These are phyloP conservation scores for Chaetomium strumarium DNA, from an alignment of 2,329 filamentous ascomycete genomes.

Conservation along the genomic window DNA sequence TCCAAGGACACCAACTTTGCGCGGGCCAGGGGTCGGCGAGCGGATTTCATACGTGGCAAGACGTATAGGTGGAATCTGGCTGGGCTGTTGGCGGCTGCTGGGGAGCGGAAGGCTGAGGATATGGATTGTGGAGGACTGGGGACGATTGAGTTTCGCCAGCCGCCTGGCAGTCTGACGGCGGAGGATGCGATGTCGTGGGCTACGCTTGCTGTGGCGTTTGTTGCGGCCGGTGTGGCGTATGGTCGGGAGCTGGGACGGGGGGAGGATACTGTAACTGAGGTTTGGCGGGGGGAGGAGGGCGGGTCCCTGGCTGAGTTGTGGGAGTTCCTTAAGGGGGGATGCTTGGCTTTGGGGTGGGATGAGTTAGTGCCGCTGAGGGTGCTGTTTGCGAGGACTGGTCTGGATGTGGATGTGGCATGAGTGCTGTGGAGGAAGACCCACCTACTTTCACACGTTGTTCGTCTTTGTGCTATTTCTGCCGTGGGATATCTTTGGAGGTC, in stretches of 20 bases:
- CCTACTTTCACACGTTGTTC: too few species aligned
- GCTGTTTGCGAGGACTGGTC: constrained; percentile 11
- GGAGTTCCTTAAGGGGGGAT: constrained; percentile 24
- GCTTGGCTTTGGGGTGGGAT: constrained; percentile 26
- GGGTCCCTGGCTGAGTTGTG: constrained; percentile 25
- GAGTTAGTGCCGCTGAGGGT: constrained; percentile 25
- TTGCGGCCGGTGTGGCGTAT: constrained; percentile 26
- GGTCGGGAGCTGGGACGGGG: constrained; percentile 8
- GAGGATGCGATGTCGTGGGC: constrained; percentile 31
- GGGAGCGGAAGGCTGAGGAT: neutral
- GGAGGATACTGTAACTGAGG: constrained; percentile 4
- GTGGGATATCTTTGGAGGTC: too few species aligned
- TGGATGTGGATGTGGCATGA: too few species aligned
- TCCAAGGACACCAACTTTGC: constrained; percentile 29
- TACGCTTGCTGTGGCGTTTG: constrained; percentile 30
- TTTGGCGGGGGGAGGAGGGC: constrained; percentile 13
- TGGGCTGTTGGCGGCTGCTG: constrained; percentile 22
- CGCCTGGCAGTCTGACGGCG: constrained; percentile 28
- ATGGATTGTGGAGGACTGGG: constrained; percentile 19
- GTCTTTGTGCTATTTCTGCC: too few species aligned
- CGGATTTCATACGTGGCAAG: constrained; percentile 34
- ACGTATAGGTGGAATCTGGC: constrained; percentile 38
- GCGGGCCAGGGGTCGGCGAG: constrained; percentile 27
- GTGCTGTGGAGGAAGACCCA: too few species aligned
- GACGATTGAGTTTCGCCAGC: constrained; percentile 35